A percentile compares a stretch with the other conserved stretches of the same genome.
Evolutionary conservation across 139 green algal species (phyloP).

Genomic region (Chlamydomonas urium): DNA sequence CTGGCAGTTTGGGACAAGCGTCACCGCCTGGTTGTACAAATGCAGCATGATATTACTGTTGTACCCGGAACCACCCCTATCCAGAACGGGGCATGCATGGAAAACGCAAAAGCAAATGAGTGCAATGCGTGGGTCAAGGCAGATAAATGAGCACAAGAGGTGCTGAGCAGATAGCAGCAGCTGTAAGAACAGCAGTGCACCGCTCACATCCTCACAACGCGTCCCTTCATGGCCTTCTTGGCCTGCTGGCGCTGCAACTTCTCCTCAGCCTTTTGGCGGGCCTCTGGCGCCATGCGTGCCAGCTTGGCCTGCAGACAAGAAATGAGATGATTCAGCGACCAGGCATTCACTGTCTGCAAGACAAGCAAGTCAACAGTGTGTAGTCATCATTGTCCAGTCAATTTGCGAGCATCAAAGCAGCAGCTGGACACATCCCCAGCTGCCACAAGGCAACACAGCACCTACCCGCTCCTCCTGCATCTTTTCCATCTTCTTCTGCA

Average conservation of each 20-base stretch:
- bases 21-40: neutral
- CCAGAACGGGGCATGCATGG: neutral
- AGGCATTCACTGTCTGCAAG: neutral
- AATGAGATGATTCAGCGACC: neutral
- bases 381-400: neutral
- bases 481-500: constrained; percentile 12
- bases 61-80: neutral
- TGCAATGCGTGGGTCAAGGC: neutral
- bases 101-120: neutral
- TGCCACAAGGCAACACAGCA: neutral
- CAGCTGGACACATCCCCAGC: neutral
- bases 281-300: constrained; percentile 1
- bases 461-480: constrained; percentile 11
- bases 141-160: neutral
- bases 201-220: neutral
- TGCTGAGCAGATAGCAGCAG: neutral
- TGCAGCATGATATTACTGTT: neutral
- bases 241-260: neutral
- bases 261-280: constrained; percentile 8
- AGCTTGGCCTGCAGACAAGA: constrained; percentile 2
- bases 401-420: neutral
- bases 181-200: neutral
- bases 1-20: neutral
- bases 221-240: constrained; percentile 10
- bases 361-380: neutral